Evolutionary conservation across 2,329 filamentous ascomycete species (phyloP), one percentile per base, ranked within the genome.

Genomic region (Diaporthe vaccinii): DNA sequence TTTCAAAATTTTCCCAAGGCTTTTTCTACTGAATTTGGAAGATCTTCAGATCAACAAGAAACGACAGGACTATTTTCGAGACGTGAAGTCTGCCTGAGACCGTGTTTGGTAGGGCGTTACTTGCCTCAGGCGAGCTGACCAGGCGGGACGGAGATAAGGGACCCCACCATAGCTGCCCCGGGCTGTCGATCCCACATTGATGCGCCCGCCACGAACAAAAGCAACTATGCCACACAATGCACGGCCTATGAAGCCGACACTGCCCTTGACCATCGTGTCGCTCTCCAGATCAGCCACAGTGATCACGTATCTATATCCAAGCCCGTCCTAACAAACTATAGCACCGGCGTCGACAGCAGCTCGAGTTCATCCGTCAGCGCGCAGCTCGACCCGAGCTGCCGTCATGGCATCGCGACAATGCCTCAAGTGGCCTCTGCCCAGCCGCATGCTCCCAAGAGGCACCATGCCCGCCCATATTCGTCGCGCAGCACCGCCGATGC

Each of bases 341-440:
- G 46, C 14, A 34, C 39, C 46, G n/a, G 0, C 34, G 14, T 20
- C 31, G 31, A 39, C 46, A 53, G 31, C 44, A 31, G 17, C 6
- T 44, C 28, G 8, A 22, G 10, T 2, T 36, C 36, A n/a, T 8
- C 46, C 8, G 20, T n/a, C 46, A n/a, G n/a, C 34, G 22, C 46
- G 15, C 14, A 39, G 65, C 65, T 53, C 65, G 34, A 12, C 46
- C 20, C n/a, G 41, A 72, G 31, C 46, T 36, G 58, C 65, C 46
- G 17, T 17, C 17, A 76, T 76, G 75, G 75, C 75, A 62, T 62
- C 41, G 51, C 68, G 59, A 51, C 70, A 72, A 72, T 49, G 58
- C 46, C 53, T 75, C 39, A 61, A 22, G 46, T 51, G 51, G 61
- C 25, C 51, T 46, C 34, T 62, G 22, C 61, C 65, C n/a, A 41